Conservation (phyloP, 495 filamentous ascomycete species). For the Aspergillus bridgeri region DNA sequence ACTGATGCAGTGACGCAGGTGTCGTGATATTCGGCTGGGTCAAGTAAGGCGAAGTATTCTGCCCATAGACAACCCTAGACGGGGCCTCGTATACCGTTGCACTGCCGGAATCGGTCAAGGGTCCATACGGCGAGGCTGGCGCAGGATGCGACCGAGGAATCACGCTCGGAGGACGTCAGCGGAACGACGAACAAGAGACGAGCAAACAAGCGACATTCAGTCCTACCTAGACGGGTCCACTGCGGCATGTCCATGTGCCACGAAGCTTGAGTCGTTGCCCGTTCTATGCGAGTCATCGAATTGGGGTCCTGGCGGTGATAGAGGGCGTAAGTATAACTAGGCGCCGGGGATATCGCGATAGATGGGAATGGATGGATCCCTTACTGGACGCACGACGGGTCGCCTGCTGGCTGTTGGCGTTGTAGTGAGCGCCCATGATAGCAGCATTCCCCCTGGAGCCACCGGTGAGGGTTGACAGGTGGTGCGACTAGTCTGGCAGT, state of each 20-base stretch:
- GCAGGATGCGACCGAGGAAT: not conserved
- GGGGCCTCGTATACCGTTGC: not conserved
- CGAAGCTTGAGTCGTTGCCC: not conserved
- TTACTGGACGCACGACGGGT: too few species aligned
- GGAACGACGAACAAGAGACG: not conserved
- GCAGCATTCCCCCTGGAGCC: not conserved
- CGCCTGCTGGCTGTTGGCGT: not conserved
- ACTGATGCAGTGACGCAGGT: not conserved
- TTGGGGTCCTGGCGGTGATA: not conserved
- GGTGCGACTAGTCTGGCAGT: not conserved
- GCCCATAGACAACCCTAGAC: not conserved
- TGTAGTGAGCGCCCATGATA: not conserved
- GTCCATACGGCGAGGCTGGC: not conserved
- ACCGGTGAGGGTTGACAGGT: not conserved
- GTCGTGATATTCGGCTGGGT: not conserved
- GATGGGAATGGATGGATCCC: too few species aligned
- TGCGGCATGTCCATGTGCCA: not conserved
- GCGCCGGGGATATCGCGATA: too few species aligned
- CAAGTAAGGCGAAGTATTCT: not conserved
- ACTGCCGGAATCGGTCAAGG: not conserved
- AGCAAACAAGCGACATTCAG: not conserved
- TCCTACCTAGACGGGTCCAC: not conserved
- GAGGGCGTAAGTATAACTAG: not conserved
- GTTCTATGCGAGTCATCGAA: not conserved
- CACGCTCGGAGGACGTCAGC: not conserved